Base-by-base conservation (phyloP, 371 early-diverging fungal species). In the Sanchytrium tribonematis region DNA sequence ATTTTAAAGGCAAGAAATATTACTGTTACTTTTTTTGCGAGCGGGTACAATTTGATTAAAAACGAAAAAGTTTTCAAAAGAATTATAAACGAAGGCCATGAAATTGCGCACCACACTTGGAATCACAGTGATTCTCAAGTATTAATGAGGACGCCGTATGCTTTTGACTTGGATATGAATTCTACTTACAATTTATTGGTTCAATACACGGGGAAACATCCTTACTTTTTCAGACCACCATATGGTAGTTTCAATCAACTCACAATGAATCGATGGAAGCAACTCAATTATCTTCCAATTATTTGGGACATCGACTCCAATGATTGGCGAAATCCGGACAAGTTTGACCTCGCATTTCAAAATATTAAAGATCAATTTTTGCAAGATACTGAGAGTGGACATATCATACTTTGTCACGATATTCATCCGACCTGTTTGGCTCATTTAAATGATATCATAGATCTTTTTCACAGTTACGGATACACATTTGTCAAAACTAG, bases 91-190 rank as follows among this genome's bases (percentile, higher is more conserved):
- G 17, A 17, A 28, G 67, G 67, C 12, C 67, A 67, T 29, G 67
- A 67, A 29, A 67, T 67, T 67, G 67, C 67, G 17, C 17, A 29
- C 28, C 67, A 67, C 28, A 67, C 27, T 67, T 67, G 67, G 67
- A 29, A 17, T 28, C 67, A 67, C 29, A 67, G 67, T 28, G 67
- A 67, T 28, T n/a, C 29, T 28, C 29, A 67, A n/a, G 28, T n/a
- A 67, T 5, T 29, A 12, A 29, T n/a, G 17, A 67, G 28, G 28
- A 28, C 12, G 12, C 5, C 29, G 2, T 5, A 12, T n/a, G 67
- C 17, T 5, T n/a, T 67, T n/a, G 29, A 17, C 17, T 17, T 17
- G 5, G 67, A 67, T 67, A 67, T 29, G 17, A n/a, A 67, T 17
- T 5, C 5, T 67, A 67, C 5, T 22, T 5, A 5, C 48, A 22